A percentile compares a stretch with the other conserved stretches of the same genome.
Evolutionary conservation across 345 rosid genomes (phyloP).

Genomic region (Lepidium sativum): DNA sequence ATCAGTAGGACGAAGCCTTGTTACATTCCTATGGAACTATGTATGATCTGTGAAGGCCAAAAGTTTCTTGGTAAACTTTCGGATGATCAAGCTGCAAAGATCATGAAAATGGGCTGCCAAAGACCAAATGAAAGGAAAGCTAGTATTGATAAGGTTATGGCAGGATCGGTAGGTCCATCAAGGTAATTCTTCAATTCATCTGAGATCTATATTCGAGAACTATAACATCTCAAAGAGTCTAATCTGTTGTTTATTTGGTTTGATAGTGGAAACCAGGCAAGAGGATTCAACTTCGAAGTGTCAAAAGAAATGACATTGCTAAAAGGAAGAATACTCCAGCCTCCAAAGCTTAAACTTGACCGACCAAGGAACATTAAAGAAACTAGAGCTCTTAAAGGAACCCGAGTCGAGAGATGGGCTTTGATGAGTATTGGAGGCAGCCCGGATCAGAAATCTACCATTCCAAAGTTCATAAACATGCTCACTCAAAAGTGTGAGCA

Average conservation of each 20-base stretch:
- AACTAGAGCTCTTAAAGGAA: constrained; percentile 67
- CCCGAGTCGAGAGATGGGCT: constrained; percentile 70
- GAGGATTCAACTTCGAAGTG: constrained; percentile 67
- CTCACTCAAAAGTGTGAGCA: constrained; percentile 84
- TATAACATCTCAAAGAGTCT: background rate
- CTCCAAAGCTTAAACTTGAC: constrained; percentile 92
- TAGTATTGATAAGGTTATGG: constrained; percentile 67
- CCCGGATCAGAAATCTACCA: constrained; percentile 57
- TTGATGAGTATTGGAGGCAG: constrained; percentile 86
- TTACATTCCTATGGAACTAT: constrained; percentile 96
- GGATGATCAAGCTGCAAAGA: constrained; percentile 88
- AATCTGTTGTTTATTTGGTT: constrained; percentile 14
- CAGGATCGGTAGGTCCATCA: constrained; percentile 78
- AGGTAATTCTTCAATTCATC: constrained; percentile 39
- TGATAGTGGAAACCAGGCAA: constrained; percentile 60
- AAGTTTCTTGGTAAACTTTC: constrained; percentile 96
- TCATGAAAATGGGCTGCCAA: constrained; percentile 91
- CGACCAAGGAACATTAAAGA: constrained; percentile 75
- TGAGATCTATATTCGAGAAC: background rate
- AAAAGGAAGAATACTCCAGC: constrained; percentile 78
- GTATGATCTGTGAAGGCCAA: constrained; percentile 96
- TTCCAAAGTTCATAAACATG: constrained; percentile 74
- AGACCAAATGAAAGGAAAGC: constrained; percentile 79
- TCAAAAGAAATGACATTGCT: constrained; percentile 80
- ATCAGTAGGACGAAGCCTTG: constrained; percentile 86